phyloP scores from a whole-genome alignment of 139 green algal species.

The Astrephomene gubernaculifera region DNA sequence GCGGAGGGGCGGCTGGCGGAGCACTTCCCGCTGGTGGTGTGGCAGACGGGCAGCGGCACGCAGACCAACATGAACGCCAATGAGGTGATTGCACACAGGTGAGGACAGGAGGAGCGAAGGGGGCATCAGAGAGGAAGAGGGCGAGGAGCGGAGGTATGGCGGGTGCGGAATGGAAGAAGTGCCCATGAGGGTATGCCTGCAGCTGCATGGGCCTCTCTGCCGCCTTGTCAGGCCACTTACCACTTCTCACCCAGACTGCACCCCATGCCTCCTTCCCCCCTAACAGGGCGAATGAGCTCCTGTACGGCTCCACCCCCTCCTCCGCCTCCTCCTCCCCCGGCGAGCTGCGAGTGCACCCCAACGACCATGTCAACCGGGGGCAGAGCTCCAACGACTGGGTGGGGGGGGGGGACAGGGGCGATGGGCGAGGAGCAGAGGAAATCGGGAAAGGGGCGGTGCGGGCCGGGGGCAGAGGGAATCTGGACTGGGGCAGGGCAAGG shows the following conservation, averaged over 20 bases:
- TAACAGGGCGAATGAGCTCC: conserved; percentile 85
- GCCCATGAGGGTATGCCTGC: too few species aligned
- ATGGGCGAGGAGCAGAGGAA: too few species aligned
- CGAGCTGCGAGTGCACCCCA: conserved; percentile 84
- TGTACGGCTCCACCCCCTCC: conserved; percentile 49
- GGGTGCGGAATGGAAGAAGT: not conserved
- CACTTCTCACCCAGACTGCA: not conserved
- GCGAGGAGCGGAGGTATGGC: not conserved
- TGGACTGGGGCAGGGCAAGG: too few species aligned
- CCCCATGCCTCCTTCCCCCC: not conserved
- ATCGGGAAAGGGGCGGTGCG: too few species aligned
- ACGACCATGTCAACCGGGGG: conserved; percentile 98
- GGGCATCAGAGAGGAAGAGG: not conserved
- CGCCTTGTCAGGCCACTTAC: not conserved
- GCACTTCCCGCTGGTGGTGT: conserved; percentile 95
- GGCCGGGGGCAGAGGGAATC: too few species aligned
- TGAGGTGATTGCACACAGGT: conserved; percentile 91
- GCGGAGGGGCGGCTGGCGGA: conserved; percentile 65
- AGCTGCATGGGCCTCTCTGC: too few species aligned
- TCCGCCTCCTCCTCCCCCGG: not conserved
- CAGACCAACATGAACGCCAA: conserved; percentile 99
- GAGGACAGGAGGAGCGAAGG: too few species aligned
- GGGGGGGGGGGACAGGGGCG: too few species aligned
- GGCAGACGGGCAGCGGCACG: conserved; percentile 95
- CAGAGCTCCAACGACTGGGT: conserved; percentile 91